Base-by-base conservation (phyloP, 192 early-diverging fungal genomes). In the Mortierella claussenii region DNA sequence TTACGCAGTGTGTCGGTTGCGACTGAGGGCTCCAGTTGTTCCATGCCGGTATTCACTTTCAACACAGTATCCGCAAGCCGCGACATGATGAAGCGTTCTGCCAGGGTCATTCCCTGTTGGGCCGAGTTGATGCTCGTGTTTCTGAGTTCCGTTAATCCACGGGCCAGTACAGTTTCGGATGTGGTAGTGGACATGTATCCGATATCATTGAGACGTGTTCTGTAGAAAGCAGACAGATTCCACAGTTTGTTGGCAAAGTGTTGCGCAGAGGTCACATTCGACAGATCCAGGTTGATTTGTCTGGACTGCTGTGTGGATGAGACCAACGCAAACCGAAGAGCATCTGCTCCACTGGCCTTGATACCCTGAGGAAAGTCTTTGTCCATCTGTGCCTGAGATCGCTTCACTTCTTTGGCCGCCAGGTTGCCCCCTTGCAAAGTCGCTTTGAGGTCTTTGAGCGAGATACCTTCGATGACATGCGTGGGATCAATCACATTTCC, bases 231-330 rank as follows among this genome's bases (percentile, higher is more conserved):
- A 45, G 92, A 91, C 3, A 95, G 85, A 59, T 99, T 98, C 96
- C 95, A 97, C 9, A 98, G 80, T 80, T 99, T 99, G 83, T 99
- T 99, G 79, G 95, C 95, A 71, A 97, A 97, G 73, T 97, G 91
- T 46, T 87, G 85, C 51, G 93, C 91, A 6, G 94, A 87, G 33
- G 92, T 86, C 40, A 99, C 91, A 60, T 91, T 92, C 18, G 87
- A 83, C 26, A 99, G 80, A 54, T 97, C 96, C 65, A 99, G 81
- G 78, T 97, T 98, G 73, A 98, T 97, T 82, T 97, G 95, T 44
- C 93, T 85, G 10, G 95, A 90, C 68, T 91, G 90, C 24, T 91
- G 89, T 0, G 90, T 92, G 51, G 89, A 92, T 2, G 83, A 55
- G 12, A 92, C 60, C 23, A 94, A 79, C 13, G 92, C 76, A 42